Base-by-base conservation (phyloP, 352 stramenopile genomes). In the Phytopythium helicoides region DNA sequence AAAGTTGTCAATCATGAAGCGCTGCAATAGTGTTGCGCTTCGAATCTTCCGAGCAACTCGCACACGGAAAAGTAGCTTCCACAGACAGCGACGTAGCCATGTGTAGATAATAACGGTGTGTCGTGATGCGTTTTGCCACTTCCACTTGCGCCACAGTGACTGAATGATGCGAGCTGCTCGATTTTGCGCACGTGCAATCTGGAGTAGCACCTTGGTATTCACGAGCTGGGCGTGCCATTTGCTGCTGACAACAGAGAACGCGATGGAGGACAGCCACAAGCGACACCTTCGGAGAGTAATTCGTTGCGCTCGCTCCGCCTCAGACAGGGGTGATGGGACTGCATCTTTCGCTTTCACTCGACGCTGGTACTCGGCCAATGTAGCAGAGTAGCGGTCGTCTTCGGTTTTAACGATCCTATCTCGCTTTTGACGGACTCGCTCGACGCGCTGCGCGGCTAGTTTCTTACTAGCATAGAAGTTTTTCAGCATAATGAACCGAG, bases 61-160 rank as follows among this genome's bases (percentile, higher is more conserved):
- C n/a, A 82, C 51, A 35, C 69, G 60, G 53, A 92, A 68, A 25
- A 85, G 63, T 12, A 88, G 55, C 41, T 76, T 86, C 82, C 82
- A 92, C 28, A 89, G 41, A 54, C 80, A 88, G 46, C 81, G 77
- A 23, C 77, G 77, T 25, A 91, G 54, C 77, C 77, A 88, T 22
- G 73, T 72, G 64, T 86, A 88, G 38, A 88, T 63, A 2, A 85
- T 35, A 8, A 85, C 62, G 0, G 75, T 87, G 53, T 86, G 73
- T 40, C 76, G 77, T 22, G 79, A 88, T 14, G 75, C 62, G 52
- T 88, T 66, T 33, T 56, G 60, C 71, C 73, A 81, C 47, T 82
- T 87, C 64, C 73, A 89, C 52, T 70, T 66, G 19, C 71, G 71
- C 79, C 80, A 92, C 16, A 79, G 44, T 3, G 41, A 56, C 47